Base-by-base conservation (phyloP, 768 basidiomycete genomes). In the Phanerochaete carnosa region DNA sequence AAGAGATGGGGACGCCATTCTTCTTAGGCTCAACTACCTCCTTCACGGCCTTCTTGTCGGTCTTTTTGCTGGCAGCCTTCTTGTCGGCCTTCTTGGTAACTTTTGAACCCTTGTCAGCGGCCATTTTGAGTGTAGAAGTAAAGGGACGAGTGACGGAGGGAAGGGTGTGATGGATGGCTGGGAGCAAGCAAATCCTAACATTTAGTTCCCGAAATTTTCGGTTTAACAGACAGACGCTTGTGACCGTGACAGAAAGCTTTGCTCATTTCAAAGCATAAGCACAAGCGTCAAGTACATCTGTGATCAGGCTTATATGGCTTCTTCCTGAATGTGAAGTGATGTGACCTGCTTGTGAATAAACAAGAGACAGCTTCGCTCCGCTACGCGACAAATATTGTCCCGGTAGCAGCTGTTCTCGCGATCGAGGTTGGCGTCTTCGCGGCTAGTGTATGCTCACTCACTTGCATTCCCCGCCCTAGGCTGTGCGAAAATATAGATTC, bases 51-150 rank as follows among this genome's bases (percentile, higher is more conserved):
- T 76, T 77, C 63, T 72, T 74, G 32, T 60, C 67, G n/a, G 66
- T 62, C 62, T 71, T 73, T 58, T 75, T 75, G 66, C 74, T 72
- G 23, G 62, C 64, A 62, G 73, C 62, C 58, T 72, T 83, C 71
- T 83, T 83, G 47, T 71, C 70, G 26, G 65, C 66, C 35, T 66
- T 51, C 69, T 79, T 80, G 54, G 61, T 45, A 35, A 46, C 61
- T 58, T 62, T 62, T 57, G 61, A 52, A 46, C 61, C 50, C 61
- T 62, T 58, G 25, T 62, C 61, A 19, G 46, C 56, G 32, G 75
- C 74, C 79, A 81, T 80, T 19, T 66, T 54, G 37, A 53, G 64
- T 53, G 59, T 26, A 62, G 52, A 47, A 29, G 66, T 63, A 28
- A 35, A 46, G 52, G 57, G 56, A 33, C 60, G 37, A 46, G 47